Evolutionary conservation across 306 rosid species (phyloP).

Genomic region (Begonia fuchsioides): DNA sequence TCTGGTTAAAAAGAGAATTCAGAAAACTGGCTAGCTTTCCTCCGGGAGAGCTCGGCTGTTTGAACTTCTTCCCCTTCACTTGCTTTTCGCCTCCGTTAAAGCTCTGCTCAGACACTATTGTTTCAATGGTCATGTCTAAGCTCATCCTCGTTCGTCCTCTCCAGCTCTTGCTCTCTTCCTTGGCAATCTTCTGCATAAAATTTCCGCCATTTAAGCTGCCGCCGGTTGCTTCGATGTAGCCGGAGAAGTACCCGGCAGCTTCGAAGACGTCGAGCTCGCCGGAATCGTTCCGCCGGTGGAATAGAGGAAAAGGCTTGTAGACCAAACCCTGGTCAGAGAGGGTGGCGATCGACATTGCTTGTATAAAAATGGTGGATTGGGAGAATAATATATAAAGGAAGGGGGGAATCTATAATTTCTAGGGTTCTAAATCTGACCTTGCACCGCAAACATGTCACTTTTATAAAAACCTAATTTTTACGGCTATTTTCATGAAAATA

Average conservation of each 20-base stretch:
- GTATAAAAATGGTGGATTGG: too few relatives aligned
- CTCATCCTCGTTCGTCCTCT: constrained; percentile 55
- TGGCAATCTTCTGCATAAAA: constrained; percentile 29
- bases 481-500: too few relatives aligned
- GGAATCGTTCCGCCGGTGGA: constrained; percentile 62
- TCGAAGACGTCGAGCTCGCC: constrained; percentile 88
- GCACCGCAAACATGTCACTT: too few relatives aligned
- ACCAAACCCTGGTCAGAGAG: constrained; percentile 26
- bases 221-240: constrained; percentile 34
- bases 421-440: too few relatives aligned
- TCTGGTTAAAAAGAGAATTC: constrained; percentile 84
- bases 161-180: constrained; percentile 31
- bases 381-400: too few relatives aligned
- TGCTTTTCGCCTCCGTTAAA: constrained; percentile 27
- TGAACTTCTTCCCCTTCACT: constrained; percentile 47
- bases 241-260: constrained; percentile 86
- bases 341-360: constrained; percentile 49
- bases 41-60: constrained; percentile 92
- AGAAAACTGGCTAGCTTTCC: constrained; percentile 89
- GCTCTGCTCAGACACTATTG: constrained; percentile 27
- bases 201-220: neutral
- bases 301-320: constrained; percentile 45
- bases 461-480: too few relatives aligned
- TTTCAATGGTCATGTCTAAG: constrained; percentile 83
- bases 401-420: too few relatives aligned